A percentile compares a stretch with the other conserved stretches of the same genome.
phyloP scores from a whole-genome alignment of 805 yeast genomes.

The Schizosaccharomyces octosporus region DNA sequence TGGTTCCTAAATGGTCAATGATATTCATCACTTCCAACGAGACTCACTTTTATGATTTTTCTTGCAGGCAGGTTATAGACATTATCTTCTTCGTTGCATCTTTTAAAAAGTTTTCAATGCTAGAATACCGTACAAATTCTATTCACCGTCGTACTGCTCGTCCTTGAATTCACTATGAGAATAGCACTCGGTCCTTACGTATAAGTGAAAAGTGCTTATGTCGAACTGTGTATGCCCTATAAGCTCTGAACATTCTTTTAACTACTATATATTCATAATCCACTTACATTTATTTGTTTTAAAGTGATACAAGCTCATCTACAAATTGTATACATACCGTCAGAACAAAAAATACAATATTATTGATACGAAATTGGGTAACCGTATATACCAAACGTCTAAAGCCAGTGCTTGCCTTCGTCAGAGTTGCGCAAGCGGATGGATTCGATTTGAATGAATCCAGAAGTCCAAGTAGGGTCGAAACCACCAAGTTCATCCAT shows the following conservation, averaged over 20 bases:
- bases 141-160: background rate
- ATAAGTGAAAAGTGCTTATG: too few species aligned
- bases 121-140: background rate
- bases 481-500: conserved; percentile 98
- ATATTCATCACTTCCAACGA: background rate
- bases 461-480: conserved; percentile 88
- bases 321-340: background rate
- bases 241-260: background rate
- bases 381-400: background rate
- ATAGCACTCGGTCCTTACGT: too few species aligned
- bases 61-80: background rate
- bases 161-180: background rate
- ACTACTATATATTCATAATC: background rate
- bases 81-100: background rate
- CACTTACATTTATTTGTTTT: too few species aligned
- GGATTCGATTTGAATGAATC: conserved; percentile 93
- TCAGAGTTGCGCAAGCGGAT: conserved; percentile 97
- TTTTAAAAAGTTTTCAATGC: background rate
- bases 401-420: conserved; percentile 34
- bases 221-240: background rate
- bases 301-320: background rate
- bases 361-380: background rate
- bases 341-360: background rate
- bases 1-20: background rate
- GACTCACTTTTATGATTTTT: background rate